Base-by-base conservation (phyloP, 2,329 filamentous ascomycete genomes). In the Alternaria triticimaculans region DNA sequence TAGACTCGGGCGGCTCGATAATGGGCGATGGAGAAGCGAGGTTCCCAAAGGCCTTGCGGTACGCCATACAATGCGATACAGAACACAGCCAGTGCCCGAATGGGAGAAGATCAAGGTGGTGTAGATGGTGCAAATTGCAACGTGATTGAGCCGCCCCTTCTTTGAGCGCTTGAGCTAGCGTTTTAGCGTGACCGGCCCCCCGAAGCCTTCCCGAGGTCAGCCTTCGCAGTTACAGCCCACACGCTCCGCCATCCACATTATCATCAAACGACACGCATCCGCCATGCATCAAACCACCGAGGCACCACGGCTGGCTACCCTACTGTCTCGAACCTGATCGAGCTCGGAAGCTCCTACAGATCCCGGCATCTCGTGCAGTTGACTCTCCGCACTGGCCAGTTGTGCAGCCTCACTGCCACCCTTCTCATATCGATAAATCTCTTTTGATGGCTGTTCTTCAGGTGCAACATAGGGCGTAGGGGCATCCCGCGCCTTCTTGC, bases 341-440 rank as follows among this genome's bases (percentile, higher is more conserved):
- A 58, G 12, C 46, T 58, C 55, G 10, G 55, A 58, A 20, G 20
- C 30, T 2, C 21, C 18, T 10, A 6, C 55, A 30, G 30, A 59
- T 2, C 43, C 44, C 5, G 37, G 41, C 53, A 64, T 30, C 15
- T 64, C 53, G 5, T 61, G 51, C 33, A 64, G n/a, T 46, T 54
- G 21, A 33, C 21, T 61, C n/a, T 61, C 62, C 20, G 18, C 18
- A 21, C 53, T 46, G 20, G 62, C 45, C 15, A 61, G 28, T 44
- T 64, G 62, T 8, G 23, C 57, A 50, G 26, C 7, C 37, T 58
- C 48, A 5, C 18, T 10, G 10, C 33, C 43, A 6, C 15, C 53
- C n/a, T 41, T 18, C 4, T 60, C 33, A 18, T 54, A 64, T 18
- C 20, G 46, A 55, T 61, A 57, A 15, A 33, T 23, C 20, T 61